These are phyloP conservation scores for Pouteria glomerata DNA, from an alignment of 148 eudicot genomes.

Conservation along the genomic window DNA sequence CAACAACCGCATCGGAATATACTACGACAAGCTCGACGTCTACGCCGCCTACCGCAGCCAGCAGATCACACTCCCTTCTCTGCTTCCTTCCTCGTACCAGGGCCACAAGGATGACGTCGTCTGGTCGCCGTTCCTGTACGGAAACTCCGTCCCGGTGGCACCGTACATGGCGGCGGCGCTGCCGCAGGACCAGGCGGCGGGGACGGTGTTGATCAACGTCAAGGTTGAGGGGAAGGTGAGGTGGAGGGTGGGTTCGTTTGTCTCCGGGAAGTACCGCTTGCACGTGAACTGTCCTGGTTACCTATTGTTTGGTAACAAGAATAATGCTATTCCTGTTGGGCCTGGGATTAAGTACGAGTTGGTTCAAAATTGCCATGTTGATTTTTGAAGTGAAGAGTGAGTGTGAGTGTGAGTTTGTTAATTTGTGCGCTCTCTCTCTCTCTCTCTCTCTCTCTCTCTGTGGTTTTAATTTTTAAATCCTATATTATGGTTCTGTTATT, in stretches of 20 bases:
- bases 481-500: too few species aligned
- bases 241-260: slow-evolving; percentile 53
- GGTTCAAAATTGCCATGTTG: slow-evolving; percentile 30
- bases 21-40: slow-evolving; percentile 40
- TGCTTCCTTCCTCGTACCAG: slow-evolving; percentile 29
- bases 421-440: not conserved
- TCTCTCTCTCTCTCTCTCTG: not conserved
- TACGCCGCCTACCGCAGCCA: slow-evolving; percentile 41
- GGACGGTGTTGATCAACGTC: slow-evolving; percentile 30
- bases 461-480: too few species aligned
- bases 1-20: slow-evolving; percentile 37
- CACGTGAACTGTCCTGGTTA: slow-evolving; percentile 44
- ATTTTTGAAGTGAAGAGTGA: too few species aligned
- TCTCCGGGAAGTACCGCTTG: slow-evolving; percentile 41
- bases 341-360: slow-evolving; percentile 36
- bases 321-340: slow-evolving; percentile 25
- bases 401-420: too few species aligned
- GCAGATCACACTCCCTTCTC: slow-evolving; percentile 35
- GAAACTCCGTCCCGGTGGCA: slow-evolving; percentile 35
- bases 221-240: slow-evolving; percentile 44
- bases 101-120: slow-evolving; percentile 43
- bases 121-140: slow-evolving; percentile 55
- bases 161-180: slow-evolving; percentile 32
- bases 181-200: slow-evolving; percentile 28
- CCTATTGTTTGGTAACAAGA: slow-evolving; percentile 27